Base-by-base conservation (phyloP, 129 eudicot genomes). In the Scalesia atractyloides region DNA sequence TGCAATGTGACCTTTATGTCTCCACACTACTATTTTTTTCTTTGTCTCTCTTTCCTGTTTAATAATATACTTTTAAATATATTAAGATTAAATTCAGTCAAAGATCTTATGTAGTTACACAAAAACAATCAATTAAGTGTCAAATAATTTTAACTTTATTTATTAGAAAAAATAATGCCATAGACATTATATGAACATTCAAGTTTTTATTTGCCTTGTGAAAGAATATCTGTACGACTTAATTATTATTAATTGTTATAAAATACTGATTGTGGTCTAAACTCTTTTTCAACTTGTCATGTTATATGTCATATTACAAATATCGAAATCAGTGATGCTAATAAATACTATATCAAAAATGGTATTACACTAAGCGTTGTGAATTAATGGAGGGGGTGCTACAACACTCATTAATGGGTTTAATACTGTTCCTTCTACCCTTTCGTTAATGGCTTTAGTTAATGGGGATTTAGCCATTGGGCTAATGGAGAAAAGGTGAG, bases 1-100 rank as follows among this genome's bases (percentile, higher is more conserved):
- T 78, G 82, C 78, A 64, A 26, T 78, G 82, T 78, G 68, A 78
- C 77, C 77, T 72, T 78, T 64, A 71, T 71, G 82, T 78, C 77
- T 71, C 73, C 82, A 72, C 73, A 71, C 52, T 48, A 64, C 73
- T 78, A 64, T 64, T 78, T 78, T 59, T 64, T 78, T 72, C 73
- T 72, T 71, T 72, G 77, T 71, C 73, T 78, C 62, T 56, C 58
- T 46, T 73, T 73, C 49, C 36, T 75, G 11, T 22, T n/a, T 56
- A 16, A 41, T 56, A 66, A 22, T 30, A 4, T 67, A 47, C 0
- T 48, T 54, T 43, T 67, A 16, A 26, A 76, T 37, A 17, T 30
- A 8, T 57, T 59, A 58, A 41, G 8, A 7, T 41, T 7, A 58
- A 68, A 18, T 51, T 24, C 49, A 41, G 76, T 77, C 76, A 77